Conservation (phyloP, 2,329 filamentous ascomycete genomes). For the Xylaria sp. region DNA sequence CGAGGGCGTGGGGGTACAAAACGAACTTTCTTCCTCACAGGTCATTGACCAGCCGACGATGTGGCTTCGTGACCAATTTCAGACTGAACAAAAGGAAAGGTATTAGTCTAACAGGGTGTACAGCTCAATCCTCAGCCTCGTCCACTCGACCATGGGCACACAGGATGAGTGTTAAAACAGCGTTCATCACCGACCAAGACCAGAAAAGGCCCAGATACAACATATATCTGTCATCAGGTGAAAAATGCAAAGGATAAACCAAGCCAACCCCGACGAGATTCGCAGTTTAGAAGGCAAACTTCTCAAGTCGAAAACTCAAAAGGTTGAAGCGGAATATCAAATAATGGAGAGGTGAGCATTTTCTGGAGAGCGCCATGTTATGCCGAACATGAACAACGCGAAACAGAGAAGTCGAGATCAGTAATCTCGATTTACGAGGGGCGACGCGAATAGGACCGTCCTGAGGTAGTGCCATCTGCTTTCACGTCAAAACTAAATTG, state of each 20-base stretch:
- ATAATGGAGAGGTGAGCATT: not conserved
- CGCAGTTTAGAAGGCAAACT: not conserved
- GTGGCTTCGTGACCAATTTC: not conserved
- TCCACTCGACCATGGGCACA: not conserved
- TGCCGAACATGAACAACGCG: not conserved
- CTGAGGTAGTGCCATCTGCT: constrained; percentile 26
- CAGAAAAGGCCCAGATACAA: not conserved
- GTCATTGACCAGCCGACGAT: not conserved
- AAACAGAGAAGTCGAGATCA: not conserved
- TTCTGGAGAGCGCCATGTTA: not conserved
- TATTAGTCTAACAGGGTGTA: not conserved
- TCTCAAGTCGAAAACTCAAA: not conserved
- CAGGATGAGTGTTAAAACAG: not conserved
- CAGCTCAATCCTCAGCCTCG: not conserved
- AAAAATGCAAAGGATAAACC: not conserved
- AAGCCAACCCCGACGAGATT: not conserved
- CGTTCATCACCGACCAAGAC: not conserved
- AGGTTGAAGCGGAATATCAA: not conserved
- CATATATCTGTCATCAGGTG: not conserved
- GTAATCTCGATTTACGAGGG: constrained; percentile 12
- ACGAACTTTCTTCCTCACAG: not conserved
- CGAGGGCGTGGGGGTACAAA: not conserved
- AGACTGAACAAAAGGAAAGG: not conserved
- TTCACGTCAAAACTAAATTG: constrained; percentile 37
- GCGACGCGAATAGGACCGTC: not conserved